Evolutionary conservation across 768 basidiomycete species (phyloP).

Genomic region (Sutorius australiensis): DNA sequence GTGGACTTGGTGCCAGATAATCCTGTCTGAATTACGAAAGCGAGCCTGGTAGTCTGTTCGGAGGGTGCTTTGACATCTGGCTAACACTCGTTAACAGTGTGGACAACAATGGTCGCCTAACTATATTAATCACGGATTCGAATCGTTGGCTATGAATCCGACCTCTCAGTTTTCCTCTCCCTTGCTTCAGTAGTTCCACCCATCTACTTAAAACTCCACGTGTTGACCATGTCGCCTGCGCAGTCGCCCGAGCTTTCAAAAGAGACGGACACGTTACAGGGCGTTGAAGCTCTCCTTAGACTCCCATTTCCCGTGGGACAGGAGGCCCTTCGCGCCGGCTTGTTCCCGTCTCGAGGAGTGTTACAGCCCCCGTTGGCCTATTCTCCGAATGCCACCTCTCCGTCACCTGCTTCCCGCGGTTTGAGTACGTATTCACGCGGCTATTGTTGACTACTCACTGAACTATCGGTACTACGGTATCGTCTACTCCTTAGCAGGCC

Average conservation of each 20-base stretch:
- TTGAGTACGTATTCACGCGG: too few species aligned
- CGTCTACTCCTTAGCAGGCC: background rate
- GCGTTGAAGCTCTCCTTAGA: too few species aligned
- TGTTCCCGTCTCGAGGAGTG: background rate
- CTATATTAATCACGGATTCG: background rate
- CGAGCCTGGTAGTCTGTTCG: background rate
- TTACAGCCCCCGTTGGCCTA: background rate
- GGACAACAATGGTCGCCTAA: background rate
- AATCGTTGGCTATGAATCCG: background rate
- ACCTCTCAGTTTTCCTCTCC: background rate
- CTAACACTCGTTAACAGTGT: background rate
- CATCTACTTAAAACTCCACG: background rate
- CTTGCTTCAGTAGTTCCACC: background rate
- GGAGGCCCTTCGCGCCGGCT: background rate
- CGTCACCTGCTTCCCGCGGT: background rate
- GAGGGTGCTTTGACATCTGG: conserved; percentile 1
- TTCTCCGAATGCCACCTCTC: background rate
- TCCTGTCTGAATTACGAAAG: background rate
- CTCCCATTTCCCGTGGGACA: too few species aligned
- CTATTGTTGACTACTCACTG: background rate
- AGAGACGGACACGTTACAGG: background rate
- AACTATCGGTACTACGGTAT: background rate
- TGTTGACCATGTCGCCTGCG: background rate
- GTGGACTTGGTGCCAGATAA: background rate
- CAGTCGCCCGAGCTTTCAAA: background rate